These are phyloP conservation scores for Fusarium sp. DNA, from an alignment of 2,329 filamentous ascomycete genomes.

Conservation along the genomic window DNA sequence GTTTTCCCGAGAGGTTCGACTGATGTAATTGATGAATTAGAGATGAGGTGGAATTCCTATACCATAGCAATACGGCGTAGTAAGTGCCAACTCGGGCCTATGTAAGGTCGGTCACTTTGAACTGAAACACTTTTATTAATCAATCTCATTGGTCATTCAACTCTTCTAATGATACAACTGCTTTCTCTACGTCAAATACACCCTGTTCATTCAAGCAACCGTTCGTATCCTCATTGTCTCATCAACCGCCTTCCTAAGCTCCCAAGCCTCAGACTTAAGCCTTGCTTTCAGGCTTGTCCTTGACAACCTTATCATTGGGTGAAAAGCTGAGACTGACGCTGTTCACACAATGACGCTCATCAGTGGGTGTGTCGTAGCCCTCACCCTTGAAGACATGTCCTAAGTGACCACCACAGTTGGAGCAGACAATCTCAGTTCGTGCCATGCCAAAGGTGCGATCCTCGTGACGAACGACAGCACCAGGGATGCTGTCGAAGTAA, in stretches of 20 bases:
- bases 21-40: constrained; percentile 10
- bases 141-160: background rate
- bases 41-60: background rate
- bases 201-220: background rate
- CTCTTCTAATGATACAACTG: background rate
- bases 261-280: constrained; percentile 36
- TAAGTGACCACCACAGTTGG: constrained; percentile 92
- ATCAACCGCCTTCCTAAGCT: background rate
- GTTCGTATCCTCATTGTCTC: background rate
- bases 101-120: background rate
- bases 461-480: constrained; percentile 84
- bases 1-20: constrained; percentile 43
- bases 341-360: constrained; percentile 98
- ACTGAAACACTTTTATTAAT: constrained; percentile 1
- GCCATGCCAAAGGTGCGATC: constrained; percentile 84
- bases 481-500: constrained; percentile 95
- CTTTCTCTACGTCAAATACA: background rate
- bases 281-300: constrained; percentile 51
- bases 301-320: constrained; percentile 66
- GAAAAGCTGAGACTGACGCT: constrained; percentile 89
- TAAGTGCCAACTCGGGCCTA: background rate
- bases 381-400: constrained; percentile 97
- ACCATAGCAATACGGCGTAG: background rate
- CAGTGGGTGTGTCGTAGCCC: constrained; percentile 83
- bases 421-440: constrained; percentile 92